These are phyloP conservation scores for Plasmodium relictum DNA, from an alignment of 169 alveolate genomes.

Conservation along the genomic window DNA sequence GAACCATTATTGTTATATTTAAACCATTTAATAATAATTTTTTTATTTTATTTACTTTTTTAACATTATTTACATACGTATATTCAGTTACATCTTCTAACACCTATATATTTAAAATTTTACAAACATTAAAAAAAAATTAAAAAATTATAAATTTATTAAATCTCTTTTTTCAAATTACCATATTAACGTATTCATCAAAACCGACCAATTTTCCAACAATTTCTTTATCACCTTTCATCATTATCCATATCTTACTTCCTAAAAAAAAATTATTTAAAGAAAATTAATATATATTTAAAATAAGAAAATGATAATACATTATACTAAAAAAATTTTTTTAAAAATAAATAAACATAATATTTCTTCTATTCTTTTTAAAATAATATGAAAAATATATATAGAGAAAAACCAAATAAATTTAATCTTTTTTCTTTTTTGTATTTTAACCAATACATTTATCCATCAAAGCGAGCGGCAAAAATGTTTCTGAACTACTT, in stretches of 20 bases:
- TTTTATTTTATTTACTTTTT: conserved; percentile 85
- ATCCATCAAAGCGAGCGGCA: conserved; percentile 95
- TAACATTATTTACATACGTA: conserved; percentile 84
- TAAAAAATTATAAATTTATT: neutral
- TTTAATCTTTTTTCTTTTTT: neutral
- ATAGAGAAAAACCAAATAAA: neutral
- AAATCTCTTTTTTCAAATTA: conserved; percentile 13
- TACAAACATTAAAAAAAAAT: neutral
- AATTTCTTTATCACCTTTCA: conserved; percentile 90
- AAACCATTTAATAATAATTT: conserved; percentile 88
- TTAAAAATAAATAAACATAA: neutral
- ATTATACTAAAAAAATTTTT: too few relatives aligned
- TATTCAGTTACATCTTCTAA: conserved; percentile 91
- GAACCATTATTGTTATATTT: conserved; percentile 89
- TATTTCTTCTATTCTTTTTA: neutral
- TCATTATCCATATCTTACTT: conserved; percentile 92
- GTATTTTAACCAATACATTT: conserved; percentile 88
- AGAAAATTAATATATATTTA: neutral
- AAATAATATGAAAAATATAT: neutral
- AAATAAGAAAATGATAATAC: too few relatives aligned
- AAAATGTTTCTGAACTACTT: conserved; percentile 85
- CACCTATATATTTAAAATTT: conserved; percentile 80
- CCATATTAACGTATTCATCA: conserved; percentile 96
- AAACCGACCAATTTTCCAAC: conserved; percentile 94
- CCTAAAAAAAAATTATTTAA: conserved; percentile 80